Evolutionary conservation across 177 flowering plant species (phyloP), one percentile per base, ranked within the genome.

Genomic region (Vitis hybrid): DNA sequence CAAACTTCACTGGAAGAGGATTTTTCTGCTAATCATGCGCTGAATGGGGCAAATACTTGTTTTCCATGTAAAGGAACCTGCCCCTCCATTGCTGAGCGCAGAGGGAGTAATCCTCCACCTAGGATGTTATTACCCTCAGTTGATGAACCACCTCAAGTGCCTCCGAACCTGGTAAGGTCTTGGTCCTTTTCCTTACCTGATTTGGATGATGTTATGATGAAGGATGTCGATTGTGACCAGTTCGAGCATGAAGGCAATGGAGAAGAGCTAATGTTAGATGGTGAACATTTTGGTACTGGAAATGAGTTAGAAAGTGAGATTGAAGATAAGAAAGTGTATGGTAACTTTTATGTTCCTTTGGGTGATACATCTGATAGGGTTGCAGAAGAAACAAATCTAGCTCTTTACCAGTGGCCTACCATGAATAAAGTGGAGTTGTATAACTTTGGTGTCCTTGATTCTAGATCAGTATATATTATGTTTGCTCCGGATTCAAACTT

Each of bases 51-150:
- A 69, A 76, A 76, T 53, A 26, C 66, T 34, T 69, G 69, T 74
- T 70, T 71, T 20, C 74, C 86, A 16, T 71, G 79, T 70, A 81
- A 76, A 71, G 80, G 81, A 57, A 65, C 59, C 20, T 65, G 71
- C 10, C 87, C 82, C 20, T 87, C 87, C 5, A 71, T 86, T 71
- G 93, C 93, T 9, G 90, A 86, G 71, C 90, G 90, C 55, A 77
- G 90, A 69, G 90, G 90, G 48, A 81, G 83, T 71, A 72, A 61
- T 73, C 86, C 84, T 72, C 88, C 89, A n/a, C 75, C 86, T 4
- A 68, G 78, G 12, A 76, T 81, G 82, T 66, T 78, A 69, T 54
- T 83, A 60, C 78, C 81, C 15, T 67, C 88, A 22, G 54, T 68
- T 59, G 79, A 78, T 67, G 76, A 79, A 61, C 68, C 76, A 20